phyloP scores from a whole-genome alignment of 2,329 filamentous ascomycete species.

The Elsinoe arachidis region DNA sequence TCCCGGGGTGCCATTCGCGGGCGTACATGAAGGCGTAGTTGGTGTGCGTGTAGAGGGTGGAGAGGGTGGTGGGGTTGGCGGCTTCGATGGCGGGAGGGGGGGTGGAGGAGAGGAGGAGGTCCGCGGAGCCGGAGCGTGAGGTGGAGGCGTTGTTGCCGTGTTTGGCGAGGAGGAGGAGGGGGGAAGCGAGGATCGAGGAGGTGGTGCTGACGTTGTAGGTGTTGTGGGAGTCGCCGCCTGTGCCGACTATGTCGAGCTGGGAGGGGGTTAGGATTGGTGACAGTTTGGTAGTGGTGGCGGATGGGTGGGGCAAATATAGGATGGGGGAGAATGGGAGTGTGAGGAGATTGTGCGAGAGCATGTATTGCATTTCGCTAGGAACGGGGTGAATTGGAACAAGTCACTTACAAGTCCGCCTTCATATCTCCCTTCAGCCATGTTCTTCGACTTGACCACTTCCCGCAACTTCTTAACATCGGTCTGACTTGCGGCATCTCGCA shows the following conservation, averaged over 20 bases:
- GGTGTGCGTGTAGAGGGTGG: constrained; percentile 62
- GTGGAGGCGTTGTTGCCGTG: constrained; percentile 95
- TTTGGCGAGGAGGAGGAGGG: constrained; percentile 78
- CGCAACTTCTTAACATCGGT: constrained; percentile 58
- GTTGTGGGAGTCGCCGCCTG: constrained; percentile 90
- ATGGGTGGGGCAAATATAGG: background rate
- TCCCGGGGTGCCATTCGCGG: constrained; percentile 91
- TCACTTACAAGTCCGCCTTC: constrained; percentile 67
- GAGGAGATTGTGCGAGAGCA: background rate
- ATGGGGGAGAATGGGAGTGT: background rate
- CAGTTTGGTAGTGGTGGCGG: background rate
- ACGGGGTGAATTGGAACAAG: background rate
- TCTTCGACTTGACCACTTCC: constrained; percentile 53
- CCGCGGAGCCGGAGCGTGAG: constrained; percentile 89
- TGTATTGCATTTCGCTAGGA: background rate
- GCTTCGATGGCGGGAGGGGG: constrained; percentile 64
- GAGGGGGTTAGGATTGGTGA: background rate
- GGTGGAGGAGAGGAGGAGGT: constrained; percentile 68
- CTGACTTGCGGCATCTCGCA: constrained; percentile 69
- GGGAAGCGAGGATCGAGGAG: constrained; percentile 81
- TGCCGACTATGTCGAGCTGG: constrained; percentile 88
- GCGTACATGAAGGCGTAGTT: constrained; percentile 97
- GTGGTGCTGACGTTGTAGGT: constrained; percentile 99
- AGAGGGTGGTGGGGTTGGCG: constrained; percentile 62
- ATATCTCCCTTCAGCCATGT: constrained; percentile 58